Evolutionary conservation across 2,329 filamentous ascomycete species (phyloP), one percentile per base, ranked within the genome.

Genomic region (Xylariaceae sp.): DNA sequence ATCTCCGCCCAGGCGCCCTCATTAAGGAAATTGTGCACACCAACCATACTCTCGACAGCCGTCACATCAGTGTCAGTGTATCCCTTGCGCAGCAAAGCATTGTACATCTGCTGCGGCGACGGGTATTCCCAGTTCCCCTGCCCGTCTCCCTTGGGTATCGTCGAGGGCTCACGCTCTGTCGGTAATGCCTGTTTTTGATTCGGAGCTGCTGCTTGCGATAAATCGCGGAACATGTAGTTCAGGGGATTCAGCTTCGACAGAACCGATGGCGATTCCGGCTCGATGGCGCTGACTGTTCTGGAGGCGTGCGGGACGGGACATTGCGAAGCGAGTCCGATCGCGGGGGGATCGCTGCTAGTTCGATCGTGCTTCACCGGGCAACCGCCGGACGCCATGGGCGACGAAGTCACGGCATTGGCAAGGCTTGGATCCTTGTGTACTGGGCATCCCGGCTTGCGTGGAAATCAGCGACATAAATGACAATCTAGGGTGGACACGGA

Each of bases 71-170:
- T 97, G 70, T 97, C 91, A 0, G 88, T 91, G 73, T 96, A 94
- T 55, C 94, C 94, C 73, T 99, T 99, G 60, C 94, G 87, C 58
- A 97, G 76, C 74, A 99, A 87, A 6, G 94, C 94, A 68, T 99
- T 97, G 79, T 97, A 99, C 94, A 99, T 99, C 73, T 99, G 94
- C 75, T 99, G 94, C 0, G 94, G 92, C 0, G 91, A 96, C 0
- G 94, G 94, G 69, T 99, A 99, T 72, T 97, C 94, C 94, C 94
- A 99, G 66, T 89, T 95, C 46, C 85, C 83, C 50, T 85, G 80
- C 47, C 83, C 80, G 56, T 87, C 84, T 65, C 88, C 89, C 63
- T 88, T 88, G n/a, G 94, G 94, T 64, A 99, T 99, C 1, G 91
- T 91, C 0, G 89, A 95, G 32, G 81, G 75, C 71, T 96, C 91